A percentile compares a stretch with the other conserved stretches of the same genome.
Conservation (phyloP, 371 early-diverging fungal species). For the Blakeslea trispora region DNA sequence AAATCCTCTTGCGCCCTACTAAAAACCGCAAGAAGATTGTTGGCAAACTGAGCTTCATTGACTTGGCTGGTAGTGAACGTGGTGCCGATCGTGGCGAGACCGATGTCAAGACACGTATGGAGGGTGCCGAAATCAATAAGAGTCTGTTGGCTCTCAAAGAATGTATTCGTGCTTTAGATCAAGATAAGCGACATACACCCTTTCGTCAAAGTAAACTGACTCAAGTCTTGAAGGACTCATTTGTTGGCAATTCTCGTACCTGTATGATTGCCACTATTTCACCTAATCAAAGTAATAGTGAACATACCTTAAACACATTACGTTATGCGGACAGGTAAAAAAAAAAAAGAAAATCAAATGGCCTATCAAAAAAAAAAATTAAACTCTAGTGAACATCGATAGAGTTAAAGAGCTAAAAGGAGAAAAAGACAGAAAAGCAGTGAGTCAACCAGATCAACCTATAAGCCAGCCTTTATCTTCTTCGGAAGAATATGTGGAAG, state of each 20-base stretch:
- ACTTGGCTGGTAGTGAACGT: conserved; percentile 92
- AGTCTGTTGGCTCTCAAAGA: conserved; percentile 97
- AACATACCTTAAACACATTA: conserved; percentile 98
- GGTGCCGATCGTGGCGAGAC: conserved; percentile 96
- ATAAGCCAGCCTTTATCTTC: conserved; percentile 17
- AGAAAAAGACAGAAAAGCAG: conserved; percentile 39
- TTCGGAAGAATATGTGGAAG: conserved; percentile 21
- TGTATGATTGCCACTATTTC: conserved; percentile 98
- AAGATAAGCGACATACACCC: conserved; percentile 93
- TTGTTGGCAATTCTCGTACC: conserved; percentile 96
- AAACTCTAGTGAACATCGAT: no score
- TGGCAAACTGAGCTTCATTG: conserved; percentile 84
- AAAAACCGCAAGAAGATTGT: conserved; percentile 55
- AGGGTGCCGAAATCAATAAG: conserved; percentile 99
- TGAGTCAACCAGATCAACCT: conserved; percentile 4
- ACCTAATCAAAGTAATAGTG: conserved; percentile 90
- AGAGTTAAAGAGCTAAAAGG: conserved; percentile 92
- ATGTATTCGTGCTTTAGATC: conserved; percentile 97
- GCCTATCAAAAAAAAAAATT: no score
- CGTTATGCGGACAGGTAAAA: conserved; percentile 94
- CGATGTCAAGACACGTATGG: conserved; percentile 91
- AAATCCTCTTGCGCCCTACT: conserved; percentile 68
- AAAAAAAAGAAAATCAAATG: not conserved
- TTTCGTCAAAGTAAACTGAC: conserved; percentile 98
- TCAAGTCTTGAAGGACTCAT: conserved; percentile 96